Conservation (phyloP, 176 grass and related monocot genomes). For the Carex littledalei region DNA sequence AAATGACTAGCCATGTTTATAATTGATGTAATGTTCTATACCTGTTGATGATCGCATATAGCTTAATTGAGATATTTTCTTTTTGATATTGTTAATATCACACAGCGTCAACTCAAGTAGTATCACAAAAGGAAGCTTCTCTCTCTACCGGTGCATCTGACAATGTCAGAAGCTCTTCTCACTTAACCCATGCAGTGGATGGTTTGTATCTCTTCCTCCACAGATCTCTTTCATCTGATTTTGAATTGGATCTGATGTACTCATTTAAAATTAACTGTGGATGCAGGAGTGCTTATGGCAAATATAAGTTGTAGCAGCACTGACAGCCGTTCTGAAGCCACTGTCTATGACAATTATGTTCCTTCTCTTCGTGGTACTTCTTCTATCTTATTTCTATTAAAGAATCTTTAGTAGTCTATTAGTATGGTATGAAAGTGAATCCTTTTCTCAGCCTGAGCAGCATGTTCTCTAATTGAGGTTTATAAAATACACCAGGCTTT, state of each 20-base stretch:
- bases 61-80: not conserved
- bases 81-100: constrained; percentile 6
- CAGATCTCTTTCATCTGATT: not conserved
- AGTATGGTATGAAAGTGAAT: not conserved
- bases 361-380: constrained; percentile 46
- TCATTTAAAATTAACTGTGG: constrained; percentile 13
- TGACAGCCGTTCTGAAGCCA: constrained; percentile 50
- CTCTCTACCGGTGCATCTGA: not conserved
- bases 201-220: constrained; percentile 8
- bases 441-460: not conserved
- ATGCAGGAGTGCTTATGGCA: constrained; percentile 7
- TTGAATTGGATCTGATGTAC: not conserved
- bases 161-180: not conserved
- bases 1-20: not conserved
- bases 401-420: not conserved
- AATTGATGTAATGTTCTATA: not conserved
- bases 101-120: not conserved
- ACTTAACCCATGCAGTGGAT: not conserved
- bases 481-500: not conserved
- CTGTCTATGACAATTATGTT: constrained; percentile 45
- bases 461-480: not conserved
- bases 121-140: constrained; percentile 20
- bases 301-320: constrained; percentile 60
- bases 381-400: not conserved
- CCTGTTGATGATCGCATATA: not conserved